Evolutionary conservation across 2,329 filamentous ascomycete genomes (phyloP).

Genomic region (Colletotrichum gloeosporioides): DNA sequence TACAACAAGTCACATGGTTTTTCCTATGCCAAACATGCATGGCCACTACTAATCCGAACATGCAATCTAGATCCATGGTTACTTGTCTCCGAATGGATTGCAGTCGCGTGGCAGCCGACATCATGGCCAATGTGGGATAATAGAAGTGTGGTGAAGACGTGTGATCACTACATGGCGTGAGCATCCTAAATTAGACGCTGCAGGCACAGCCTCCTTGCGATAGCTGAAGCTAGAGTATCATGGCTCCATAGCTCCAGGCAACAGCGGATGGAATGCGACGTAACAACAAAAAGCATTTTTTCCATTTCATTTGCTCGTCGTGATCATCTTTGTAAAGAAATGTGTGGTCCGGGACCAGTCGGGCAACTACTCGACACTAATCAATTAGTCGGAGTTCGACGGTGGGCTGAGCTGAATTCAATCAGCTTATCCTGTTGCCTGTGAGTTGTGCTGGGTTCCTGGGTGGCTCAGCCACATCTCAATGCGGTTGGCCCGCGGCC

Average conservation of each 20-base stretch:
- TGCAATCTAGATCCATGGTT: rapidly evolving
- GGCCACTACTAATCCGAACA: rapidly evolving
- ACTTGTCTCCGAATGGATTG: background rate
- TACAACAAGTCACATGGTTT: rapidly evolving
- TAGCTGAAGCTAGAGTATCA: background rate
- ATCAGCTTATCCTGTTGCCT: background rate
- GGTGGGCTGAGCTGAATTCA: background rate
- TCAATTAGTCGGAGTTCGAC: rapidly evolving
- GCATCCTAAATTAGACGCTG: background rate
- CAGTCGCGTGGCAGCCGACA: background rate
- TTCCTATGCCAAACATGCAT: background rate
- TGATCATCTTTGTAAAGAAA: too few species aligned
- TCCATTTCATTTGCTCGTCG: background rate
- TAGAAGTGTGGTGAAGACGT: background rate
- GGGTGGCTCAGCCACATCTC: background rate
- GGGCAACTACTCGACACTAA: background rate
- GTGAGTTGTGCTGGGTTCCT: background rate
- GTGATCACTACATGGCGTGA: background rate
- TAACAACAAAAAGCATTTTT: background rate
- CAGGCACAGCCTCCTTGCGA: background rate
- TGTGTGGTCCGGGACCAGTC: background rate
- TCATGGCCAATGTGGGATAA: background rate
- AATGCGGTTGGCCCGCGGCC: background rate
- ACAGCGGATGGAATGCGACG: background rate
- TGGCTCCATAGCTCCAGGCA: background rate